Evolutionary conservation across 257 asterid species (phyloP), one percentile per base, ranked within the genome.

Genomic region (Sherardia arvensis): DNA sequence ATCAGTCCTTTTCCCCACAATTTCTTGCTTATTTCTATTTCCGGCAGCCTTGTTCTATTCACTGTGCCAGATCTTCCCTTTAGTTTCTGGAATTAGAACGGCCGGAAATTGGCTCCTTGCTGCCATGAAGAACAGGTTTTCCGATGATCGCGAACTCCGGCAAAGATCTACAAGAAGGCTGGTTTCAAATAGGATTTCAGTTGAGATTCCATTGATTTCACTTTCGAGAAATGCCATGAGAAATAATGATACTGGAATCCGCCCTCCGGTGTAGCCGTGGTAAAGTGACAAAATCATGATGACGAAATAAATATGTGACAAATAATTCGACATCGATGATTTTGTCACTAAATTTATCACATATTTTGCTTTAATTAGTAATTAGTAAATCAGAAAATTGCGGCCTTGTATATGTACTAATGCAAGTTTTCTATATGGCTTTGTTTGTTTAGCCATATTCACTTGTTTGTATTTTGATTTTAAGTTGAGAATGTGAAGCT

Each of bases 1-100:
- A 10, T 64, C 69, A 1, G 30, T 51, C 17, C 61, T 65, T 21
- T 51, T 65, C 60, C 48, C 69, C 12, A 12, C 8, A 21, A n/a
- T 38, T 15, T 9, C 40, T 32, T 21, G 61, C 14, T 27, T 34
- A 3, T 18, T 65, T 25, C n/a, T 53, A 23, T 51, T 51, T 22
- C 23, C 36, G 0, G 26, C 3, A 8, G 45, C 69, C n/a, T 15
- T 53, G 4, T 33, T 65, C 9, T 65, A 30, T 20, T 53, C 69
- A 14, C 3, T 32, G 6, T 32, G 53, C 11, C 61, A 43, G 23
- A 53, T 7, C 33, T 20, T 22, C 14, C 30, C 34, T 11, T 4
- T 18, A n/a, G 1, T 26, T 14, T 18, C 51, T 4, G 53, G 6
- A 11, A 12, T 65, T 22, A 32, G 2, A 22, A 65, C 3, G 45